Base-by-base conservation (phyloP, 129 eudicot species). In the Erigeron canadensis region DNA sequence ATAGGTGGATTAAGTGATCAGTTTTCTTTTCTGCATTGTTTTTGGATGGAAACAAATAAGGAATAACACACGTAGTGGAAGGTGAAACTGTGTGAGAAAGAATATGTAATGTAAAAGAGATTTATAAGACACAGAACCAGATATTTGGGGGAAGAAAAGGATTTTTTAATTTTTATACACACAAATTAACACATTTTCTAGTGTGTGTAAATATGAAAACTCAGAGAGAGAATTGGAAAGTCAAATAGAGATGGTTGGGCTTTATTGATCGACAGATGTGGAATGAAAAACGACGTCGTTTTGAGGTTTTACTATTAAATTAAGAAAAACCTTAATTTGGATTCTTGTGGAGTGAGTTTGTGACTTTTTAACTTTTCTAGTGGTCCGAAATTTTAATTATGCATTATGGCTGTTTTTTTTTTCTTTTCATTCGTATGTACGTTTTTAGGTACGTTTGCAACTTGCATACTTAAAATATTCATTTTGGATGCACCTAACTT, bases 231-330 rank as follows among this genome's bases (percentile, higher is more conserved):
- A 65, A 45, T 37, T 28, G 3, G n/a, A 51, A 76, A 68, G 80
- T 68, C 80, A 76, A 68, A 59, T 45, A 76, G 63, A 58, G 69
- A 19, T 48, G 39, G 70, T 50, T 77, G 80, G 70, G 69, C 68
- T 41, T 67, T 40, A 18, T 41, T 18, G 41, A 56, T 39, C 42
- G 15, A 71, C 17, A 42, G 10, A 44, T 46, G n/a, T 22, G 34
- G 17, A 12, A 47, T 7, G n/a, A n/a, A 43, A 53, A 55, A 28
- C 72, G 73, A 65, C 58, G 10, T 4, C 79, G 79, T 75, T 65
- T 75, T 7, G 10, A 6, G 21, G 42, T 42, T 34, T 23, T 45
- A 18, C n/a, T n/a, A 57, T 72, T 28, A 28, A 28, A 28, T 1
- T 43, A 6, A 46, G 40, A 8, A 23, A 75, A 75, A 53, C 65